phyloP scores from a whole-genome alignment of 2,329 filamentous ascomycete species.

The Colletotrichum destructivum region DNA sequence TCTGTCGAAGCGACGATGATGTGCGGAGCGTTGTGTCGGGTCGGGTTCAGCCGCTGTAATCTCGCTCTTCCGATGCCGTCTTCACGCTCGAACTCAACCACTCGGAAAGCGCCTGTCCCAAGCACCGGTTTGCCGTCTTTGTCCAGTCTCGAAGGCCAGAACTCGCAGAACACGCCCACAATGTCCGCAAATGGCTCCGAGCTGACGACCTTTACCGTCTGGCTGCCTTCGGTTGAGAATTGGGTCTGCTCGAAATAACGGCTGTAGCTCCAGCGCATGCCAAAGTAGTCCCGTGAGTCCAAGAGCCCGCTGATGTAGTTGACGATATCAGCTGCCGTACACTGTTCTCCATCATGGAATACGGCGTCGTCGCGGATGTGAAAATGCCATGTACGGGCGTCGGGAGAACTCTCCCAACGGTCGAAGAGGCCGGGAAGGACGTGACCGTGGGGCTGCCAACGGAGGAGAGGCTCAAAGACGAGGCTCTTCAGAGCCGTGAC shows the following conservation, averaged over 20 bases:
- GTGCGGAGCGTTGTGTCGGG: slow-evolving; percentile 1
- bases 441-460: slow-evolving; percentile 17
- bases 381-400: slow-evolving; percentile 15
- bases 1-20: neutral
- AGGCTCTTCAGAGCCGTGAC: slow-evolving; percentile 31
- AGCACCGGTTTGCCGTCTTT: slow-evolving; percentile 18
- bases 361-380: slow-evolving; percentile 26
- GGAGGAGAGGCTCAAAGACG: slow-evolving; percentile 33
- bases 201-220: neutral
- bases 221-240: neutral
- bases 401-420: slow-evolving; percentile 21
- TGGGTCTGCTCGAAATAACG: slow-evolving; percentile 10
- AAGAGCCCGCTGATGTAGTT: slow-evolving; percentile 15
- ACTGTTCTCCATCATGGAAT: slow-evolving; percentile 23
- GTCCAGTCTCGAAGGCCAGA: slow-evolving; percentile 19
- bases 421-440: slow-evolving; percentile 21
- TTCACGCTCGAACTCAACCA: slow-evolving; percentile 20
- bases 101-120: slow-evolving; percentile 23
- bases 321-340: neutral
- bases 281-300: slow-evolving; percentile 34
- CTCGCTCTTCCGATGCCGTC: neutral
- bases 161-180: slow-evolving; percentile 26
- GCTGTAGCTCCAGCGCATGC: slow-evolving; percentile 37
- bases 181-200: slow-evolving; percentile 21
- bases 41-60: neutral